Conservation (phyloP, 495 filamentous ascomycete genomes). For the Hypomontagnella monticulosa region DNA sequence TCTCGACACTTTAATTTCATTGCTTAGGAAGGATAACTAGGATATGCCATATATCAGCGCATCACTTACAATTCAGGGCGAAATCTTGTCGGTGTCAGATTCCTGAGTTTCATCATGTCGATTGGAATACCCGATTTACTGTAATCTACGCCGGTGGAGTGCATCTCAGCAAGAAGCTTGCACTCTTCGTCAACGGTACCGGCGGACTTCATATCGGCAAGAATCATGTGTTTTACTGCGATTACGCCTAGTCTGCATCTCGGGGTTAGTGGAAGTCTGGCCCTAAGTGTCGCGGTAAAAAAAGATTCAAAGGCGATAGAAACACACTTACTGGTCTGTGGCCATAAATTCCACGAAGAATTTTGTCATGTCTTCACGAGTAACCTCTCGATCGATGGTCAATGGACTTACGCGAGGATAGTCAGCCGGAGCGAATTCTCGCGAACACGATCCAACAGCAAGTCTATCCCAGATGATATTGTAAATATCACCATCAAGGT, state of each 20-base stretch:
- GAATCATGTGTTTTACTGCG: slow-evolving; percentile 69
- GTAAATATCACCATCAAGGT: slow-evolving; percentile 84
- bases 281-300: not conserved
- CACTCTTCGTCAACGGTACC: slow-evolving; percentile 70
- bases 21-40: not conserved
- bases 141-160: slow-evolving; percentile 84
- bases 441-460: slow-evolving; percentile 44
- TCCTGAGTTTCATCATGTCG: slow-evolving; percentile 43
- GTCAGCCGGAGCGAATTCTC: slow-evolving; percentile 65
- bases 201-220: slow-evolving; percentile 66
- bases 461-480: slow-evolving; percentile 74
- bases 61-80: slow-evolving; percentile 57
- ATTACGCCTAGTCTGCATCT: slow-evolving; percentile 67
- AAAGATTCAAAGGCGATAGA: not conserved
- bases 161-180: slow-evolving; percentile 70
- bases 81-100: slow-evolving; percentile 27
- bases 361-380: slow-evolving; percentile 69
- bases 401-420: slow-evolving; percentile 67
- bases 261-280: not conserved
- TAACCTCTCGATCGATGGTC: slow-evolving; percentile 65
- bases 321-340: slow-evolving; percentile 62
- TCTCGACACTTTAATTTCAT: not conserved
- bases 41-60: not conserved
- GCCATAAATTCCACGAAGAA: slow-evolving; percentile 87
- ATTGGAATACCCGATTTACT: slow-evolving; percentile 81